These are phyloP conservation scores for Knoxia roxburghii DNA, from an alignment of 257 asterid species.

Conservation along the genomic window DNA sequence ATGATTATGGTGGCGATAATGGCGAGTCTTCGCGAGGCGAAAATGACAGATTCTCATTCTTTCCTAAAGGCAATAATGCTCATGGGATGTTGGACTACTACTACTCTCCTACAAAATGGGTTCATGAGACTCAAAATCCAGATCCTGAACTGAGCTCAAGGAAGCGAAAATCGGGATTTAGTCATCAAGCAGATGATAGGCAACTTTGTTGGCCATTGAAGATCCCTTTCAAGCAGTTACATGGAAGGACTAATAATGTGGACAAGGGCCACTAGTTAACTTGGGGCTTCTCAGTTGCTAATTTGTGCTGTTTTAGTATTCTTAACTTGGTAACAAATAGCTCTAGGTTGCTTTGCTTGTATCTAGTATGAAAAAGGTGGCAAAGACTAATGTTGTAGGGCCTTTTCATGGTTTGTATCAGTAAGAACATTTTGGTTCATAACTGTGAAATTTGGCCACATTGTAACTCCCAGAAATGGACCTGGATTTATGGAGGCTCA, in stretches of 20 bases:
- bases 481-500: not conserved
- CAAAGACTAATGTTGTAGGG: not conserved
- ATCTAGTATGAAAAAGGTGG: not conserved
- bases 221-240: slow-evolving; percentile 22
- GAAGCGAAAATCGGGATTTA: slow-evolving; percentile 19
- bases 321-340: no score
- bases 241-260: slow-evolving; percentile 18
- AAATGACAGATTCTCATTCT: slow-evolving; percentile 18
- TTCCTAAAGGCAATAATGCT: slow-evolving; percentile 13
- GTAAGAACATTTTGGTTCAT: not conserved
- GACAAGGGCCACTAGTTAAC: slow-evolving; percentile 1
- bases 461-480: not conserved
- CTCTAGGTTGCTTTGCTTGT: not conserved
- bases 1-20: not conserved
- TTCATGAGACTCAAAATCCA: slow-evolving; percentile 19
- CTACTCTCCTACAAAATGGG: slow-evolving; percentile 13
- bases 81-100: slow-evolving; percentile 7
- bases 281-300: no score
- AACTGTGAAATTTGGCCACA: not conserved
- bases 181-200: slow-evolving; percentile 19
- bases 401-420: not conserved
- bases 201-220: slow-evolving; percentile 23
- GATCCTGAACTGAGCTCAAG: slow-evolving; percentile 13
- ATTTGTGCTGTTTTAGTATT: no score
- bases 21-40: slow-evolving; percentile 17